Percentiles rank a stretch among this genome's conserved stretches.
phyloP scores from a whole-genome alignment of 441 rosid genomes.

The Erodium trifolium region DNA sequence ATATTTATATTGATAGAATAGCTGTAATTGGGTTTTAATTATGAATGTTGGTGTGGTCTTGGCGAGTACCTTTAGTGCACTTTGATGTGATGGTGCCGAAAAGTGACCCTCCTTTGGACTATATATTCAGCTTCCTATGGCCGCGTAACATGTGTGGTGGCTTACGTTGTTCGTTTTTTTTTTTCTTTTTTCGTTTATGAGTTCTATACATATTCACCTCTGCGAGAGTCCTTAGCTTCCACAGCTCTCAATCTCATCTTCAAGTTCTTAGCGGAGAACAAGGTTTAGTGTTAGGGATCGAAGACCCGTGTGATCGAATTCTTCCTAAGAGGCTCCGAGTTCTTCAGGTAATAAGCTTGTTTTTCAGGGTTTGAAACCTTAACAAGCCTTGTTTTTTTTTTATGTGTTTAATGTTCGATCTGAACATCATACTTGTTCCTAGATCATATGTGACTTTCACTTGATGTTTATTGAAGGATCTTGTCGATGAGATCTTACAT shows the following conservation, averaged over 20 bases:
- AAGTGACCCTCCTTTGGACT: background rate
- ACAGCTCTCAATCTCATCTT: background rate
- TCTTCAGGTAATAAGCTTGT: background rate
- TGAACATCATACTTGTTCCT: no score
- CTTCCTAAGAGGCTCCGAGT: background rate
- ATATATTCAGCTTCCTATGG: background rate
- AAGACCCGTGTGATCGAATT: no score
- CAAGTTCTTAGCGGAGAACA: background rate
- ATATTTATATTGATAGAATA: no score
- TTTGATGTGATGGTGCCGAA: conserved; percentile 5
- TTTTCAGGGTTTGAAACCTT: no score
- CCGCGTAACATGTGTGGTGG: conserved; percentile 19
- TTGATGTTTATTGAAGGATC: no score
- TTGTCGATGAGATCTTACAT: no score
- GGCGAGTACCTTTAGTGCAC: background rate
- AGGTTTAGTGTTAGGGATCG: background rate
- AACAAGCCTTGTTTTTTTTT: no score
- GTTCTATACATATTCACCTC: background rate
- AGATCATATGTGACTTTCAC: no score
- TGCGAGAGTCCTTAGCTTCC: background rate
- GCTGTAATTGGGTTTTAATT: no score
- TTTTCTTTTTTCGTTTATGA: background rate
- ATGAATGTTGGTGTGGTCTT: background rate
- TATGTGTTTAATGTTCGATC: no score
- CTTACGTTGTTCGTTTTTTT: background rate